These are phyloP conservation scores for Apiotrichum siamense DNA, from an alignment of 1,284 basidiomycete genomes.

Conservation along the genomic window DNA sequence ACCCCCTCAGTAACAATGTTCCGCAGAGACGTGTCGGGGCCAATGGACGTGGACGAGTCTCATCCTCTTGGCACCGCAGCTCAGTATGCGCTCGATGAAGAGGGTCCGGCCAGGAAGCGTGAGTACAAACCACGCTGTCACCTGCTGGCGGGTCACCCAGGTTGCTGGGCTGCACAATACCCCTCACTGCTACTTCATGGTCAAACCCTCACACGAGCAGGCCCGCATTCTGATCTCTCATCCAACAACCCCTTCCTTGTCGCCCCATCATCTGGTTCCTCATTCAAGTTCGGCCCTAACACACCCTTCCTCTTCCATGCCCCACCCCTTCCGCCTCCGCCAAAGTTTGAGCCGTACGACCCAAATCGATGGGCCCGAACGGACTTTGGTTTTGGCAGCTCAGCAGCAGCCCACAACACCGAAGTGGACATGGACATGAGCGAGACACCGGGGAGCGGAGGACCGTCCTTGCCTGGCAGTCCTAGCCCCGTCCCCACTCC, in stretches of 20 bases:
- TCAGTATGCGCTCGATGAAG: constrained; percentile 28
- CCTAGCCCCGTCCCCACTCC: not conserved
- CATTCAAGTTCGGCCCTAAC: constrained; percentile 22
- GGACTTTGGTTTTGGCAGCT: constrained; percentile 19
- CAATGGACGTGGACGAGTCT: constrained; percentile 39
- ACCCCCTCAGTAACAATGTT: constrained; percentile 5
- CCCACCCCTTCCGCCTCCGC: constrained; percentile 16
- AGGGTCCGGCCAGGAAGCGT: constrained; percentile 43
- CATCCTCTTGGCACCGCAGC: constrained; percentile 25
- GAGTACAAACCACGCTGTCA: constrained; percentile 12
- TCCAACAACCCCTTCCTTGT: constrained; percentile 3
- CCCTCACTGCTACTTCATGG: too few relatives aligned
- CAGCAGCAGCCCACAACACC: constrained; percentile 7
- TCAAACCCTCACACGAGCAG: constrained; percentile 14
- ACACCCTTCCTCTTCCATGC: constrained; percentile 33
- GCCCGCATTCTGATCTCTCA: constrained; percentile 35
- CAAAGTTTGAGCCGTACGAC: constrained; percentile 27
- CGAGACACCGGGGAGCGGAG: not conserved
- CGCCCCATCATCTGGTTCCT: not conserved
- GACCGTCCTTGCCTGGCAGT: not conserved
- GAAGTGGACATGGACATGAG: constrained; percentile 30
- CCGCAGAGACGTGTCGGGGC: constrained; percentile 29
- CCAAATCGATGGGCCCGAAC: constrained; percentile 32
- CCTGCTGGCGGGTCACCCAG: too few relatives aligned
- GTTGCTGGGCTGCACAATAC: not conserved